Base-by-base conservation (phyloP, 805 yeast genomes). In the Saccharomycopsis capsularis region DNA sequence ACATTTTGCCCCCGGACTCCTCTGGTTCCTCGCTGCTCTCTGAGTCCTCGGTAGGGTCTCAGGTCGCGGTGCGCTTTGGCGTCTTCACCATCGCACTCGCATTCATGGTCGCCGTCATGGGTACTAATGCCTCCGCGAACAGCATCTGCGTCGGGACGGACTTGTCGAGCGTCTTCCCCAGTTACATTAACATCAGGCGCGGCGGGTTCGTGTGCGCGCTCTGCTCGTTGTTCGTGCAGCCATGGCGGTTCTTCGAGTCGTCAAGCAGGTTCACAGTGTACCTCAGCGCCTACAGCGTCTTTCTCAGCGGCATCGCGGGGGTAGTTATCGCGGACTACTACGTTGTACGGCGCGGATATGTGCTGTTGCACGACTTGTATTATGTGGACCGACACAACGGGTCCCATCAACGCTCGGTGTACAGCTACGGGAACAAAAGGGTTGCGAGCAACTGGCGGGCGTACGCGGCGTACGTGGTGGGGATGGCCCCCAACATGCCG, bases 401-500 rank as follows among this genome's bases (percentile, higher is more conserved):
- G 7, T 22, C 21, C 22, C 32, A 13, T n/a, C n/a, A n/a, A n/a
- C n/a, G n/a, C n/a, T n/a, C n/a, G n/a, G n/a, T n/a, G n/a, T n/a
- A n/a, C n/a, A 34, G 34, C 13, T 44, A 44, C 5, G 6, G 68
- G 29, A 62, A 71, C 6, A 62, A 68, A 50, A 87, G 86, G 67
- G 65, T 58, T 32, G 66, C 68, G 42, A 95, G 95, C 35, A 85
- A 86, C 62, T 85, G 95, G 93, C 73, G 95, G 61, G 96, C 91
- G 1, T 80, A 77, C 56, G 77, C 73, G 27, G 93, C 95, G 1
- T 88, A 88, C 62, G 62, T 88, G 54, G 73, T 82, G 56, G 95
- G 95, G 48, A 81, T 88, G 50, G 67, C 79, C 32, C 93, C 95
- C 40, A 88, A 87, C 59, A 81, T 88, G 59, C 85, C 83, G 18